Evolutionary conservation across 768 basidiomycete genomes (phyloP), one percentile per base, ranked within the genome.

Genomic region (Fibroporia radiculosa): DNA sequence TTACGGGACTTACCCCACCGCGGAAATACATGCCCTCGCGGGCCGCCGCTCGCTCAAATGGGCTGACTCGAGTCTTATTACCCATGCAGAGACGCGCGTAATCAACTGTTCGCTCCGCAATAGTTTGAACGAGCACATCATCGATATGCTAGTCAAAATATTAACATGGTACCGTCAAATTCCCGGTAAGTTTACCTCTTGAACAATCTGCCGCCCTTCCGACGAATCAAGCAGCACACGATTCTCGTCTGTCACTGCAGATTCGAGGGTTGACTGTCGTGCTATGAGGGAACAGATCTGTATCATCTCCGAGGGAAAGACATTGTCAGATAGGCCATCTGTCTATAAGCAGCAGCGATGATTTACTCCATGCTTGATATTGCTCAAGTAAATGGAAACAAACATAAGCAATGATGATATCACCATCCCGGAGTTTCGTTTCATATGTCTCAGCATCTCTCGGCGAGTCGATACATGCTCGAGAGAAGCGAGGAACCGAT

Each of bases 1-100:
- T n/a, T n/a, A n/a, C n/a, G n/a, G 29, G 26, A 78, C 85, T 63
- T 58, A 89, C 86, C 56, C 86, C 86, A 54, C 86, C 86, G 54
- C 71, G 69, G 62, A 77, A 85, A 47, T 69, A 66, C 65, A 79
- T 71, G 11, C 80, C 80, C 51, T 82, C 73, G 42, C 79, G 69
- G 1, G 76, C 74, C 14, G 86, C 84, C 25, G 56, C 58, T 77
- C 83, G 74, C 63, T 86, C 79, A 53, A 90, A 91, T 1, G 88
- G 88, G 60, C 81, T 85, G 24, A 75, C 69, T 53, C 80, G 67
- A 43, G 65, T 70, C 49, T 72, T 74, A 56, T 77, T 80, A 48
- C 63, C 66, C 88, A 91, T 90, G 57, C 83, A 86, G 22, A 67
- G 62, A 48, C 69, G 71, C 2, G 88, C 75, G 54, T 84, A 83